A percentile compares a stretch with the other conserved stretches of the same genome.
These are phyloP conservation scores for Aspergillus neotritici DNA, from an alignment of 2,329 filamentous ascomycete genomes.

Conservation along the genomic window DNA sequence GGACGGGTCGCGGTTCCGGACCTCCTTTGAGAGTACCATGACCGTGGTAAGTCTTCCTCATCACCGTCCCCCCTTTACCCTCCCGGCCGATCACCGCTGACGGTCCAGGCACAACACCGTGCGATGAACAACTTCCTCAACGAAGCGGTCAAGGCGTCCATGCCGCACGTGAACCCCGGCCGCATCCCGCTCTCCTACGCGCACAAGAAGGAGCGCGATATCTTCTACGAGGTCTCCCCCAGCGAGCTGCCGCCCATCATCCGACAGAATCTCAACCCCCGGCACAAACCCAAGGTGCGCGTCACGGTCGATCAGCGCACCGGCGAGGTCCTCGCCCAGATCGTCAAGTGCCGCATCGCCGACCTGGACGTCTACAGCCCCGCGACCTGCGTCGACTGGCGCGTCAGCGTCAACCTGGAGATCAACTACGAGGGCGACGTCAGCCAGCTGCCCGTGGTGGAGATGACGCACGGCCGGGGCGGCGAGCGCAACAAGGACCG, in stretches of 20 bases:
- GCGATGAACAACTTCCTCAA: conserved; percentile 83
- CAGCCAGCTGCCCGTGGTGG: conserved; percentile 47
- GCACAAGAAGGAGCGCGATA: conserved; percentile 76
- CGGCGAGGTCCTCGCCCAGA: conserved; percentile 66
- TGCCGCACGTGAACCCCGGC: conserved; percentile 33
- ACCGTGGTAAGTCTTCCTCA: conserved; percentile 59
- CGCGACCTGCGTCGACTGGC: conserved; percentile 72
- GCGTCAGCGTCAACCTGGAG: conserved; percentile 91
- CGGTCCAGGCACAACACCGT: conserved; percentile 66
- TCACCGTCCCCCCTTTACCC: conserved; percentile 8
- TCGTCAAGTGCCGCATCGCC: conserved; percentile 83
- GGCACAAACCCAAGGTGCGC: conserved; percentile 60
- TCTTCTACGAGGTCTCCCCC: conserved; percentile 70
- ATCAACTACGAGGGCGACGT: conserved; percentile 73
- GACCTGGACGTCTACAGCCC: conserved; percentile 87
- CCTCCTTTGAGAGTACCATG: conserved; percentile 83
- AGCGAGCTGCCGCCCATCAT: conserved; percentile 61
- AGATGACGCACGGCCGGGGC: conserved; percentile 32
- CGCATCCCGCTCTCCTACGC: conserved; percentile 60
- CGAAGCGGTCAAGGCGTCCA: conserved; percentile 52
- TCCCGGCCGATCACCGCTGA: conserved; percentile 15
- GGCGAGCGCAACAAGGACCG: conserved; percentile 77
- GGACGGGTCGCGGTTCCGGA: conserved; percentile 46
- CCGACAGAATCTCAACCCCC: conserved; percentile 53
- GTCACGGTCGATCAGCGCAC: conserved; percentile 73